Percentiles rank a stretch among this genome's conserved stretches.
phyloP scores from a whole-genome alignment of 1,284 basidiomycete genomes.

The Sphagnurus paluster region DNA sequence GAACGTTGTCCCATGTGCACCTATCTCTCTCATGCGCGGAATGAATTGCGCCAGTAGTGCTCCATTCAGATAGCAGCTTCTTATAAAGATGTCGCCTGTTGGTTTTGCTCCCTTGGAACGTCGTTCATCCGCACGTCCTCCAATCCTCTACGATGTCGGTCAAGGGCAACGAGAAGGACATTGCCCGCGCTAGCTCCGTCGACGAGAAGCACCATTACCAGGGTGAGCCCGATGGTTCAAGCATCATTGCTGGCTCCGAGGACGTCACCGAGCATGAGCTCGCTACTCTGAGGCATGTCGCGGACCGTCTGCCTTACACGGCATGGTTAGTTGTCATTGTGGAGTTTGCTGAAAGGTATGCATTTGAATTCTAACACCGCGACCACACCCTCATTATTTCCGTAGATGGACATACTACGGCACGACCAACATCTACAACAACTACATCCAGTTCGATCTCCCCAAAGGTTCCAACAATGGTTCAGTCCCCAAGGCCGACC shows the following conservation, averaged over 20 bases:
- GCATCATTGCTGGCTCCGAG: slow-evolving; percentile 42
- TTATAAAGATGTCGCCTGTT: slow-evolving; percentile 11
- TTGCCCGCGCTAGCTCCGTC: slow-evolving; percentile 18
- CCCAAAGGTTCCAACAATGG: slow-evolving; percentile 50
- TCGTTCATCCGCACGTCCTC: too few relatives aligned
- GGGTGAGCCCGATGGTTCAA: slow-evolving; percentile 18
- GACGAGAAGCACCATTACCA: slow-evolving; percentile 25
- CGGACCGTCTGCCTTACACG: slow-evolving; percentile 41
- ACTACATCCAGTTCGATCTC: slow-evolving; percentile 50
- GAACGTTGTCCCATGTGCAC: slow-evolving; percentile 11
- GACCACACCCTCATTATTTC: neutral
- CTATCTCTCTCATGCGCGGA: slow-evolving; percentile 2
- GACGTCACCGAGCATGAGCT: slow-evolving; percentile 53
- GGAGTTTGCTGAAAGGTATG: slow-evolving; percentile 53
- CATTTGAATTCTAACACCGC: slow-evolving; percentile 2
- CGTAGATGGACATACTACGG: slow-evolving; percentile 48
- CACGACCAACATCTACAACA: slow-evolving; percentile 45
- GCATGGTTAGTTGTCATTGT: slow-evolving; percentile 49
- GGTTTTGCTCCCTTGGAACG: slow-evolving; percentile 6
- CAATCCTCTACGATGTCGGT: slow-evolving; percentile 26
- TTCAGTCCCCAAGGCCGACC: slow-evolving; percentile 41
- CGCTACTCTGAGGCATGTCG: slow-evolving; percentile 43
- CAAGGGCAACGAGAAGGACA: slow-evolving; percentile 17
- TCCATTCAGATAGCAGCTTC: slow-evolving; percentile 8
- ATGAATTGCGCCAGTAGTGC: neutral